A percentile compares a stretch with the other conserved stretches of the same genome.
These are phyloP conservation scores for Xylariales sp. DNA, from an alignment of 2,329 filamentous ascomycete species.

Conservation along the genomic window DNA sequence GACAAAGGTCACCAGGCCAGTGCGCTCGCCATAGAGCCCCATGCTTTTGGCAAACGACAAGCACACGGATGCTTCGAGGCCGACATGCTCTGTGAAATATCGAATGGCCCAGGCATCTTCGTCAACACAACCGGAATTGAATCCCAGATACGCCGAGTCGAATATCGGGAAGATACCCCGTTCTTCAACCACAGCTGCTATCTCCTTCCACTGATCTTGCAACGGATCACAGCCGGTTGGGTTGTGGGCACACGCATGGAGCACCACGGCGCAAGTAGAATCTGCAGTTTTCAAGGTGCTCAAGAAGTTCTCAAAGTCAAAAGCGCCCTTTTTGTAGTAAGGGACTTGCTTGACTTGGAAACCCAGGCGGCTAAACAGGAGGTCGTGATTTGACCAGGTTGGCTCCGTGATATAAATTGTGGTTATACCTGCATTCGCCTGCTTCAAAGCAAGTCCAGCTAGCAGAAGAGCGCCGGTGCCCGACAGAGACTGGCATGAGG, in stretches of 20 bases:
- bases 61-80: conserved; percentile 48
- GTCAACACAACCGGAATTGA: conserved; percentile 25
- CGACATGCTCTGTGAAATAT: conserved; percentile 27
- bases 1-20: conserved; percentile 26
- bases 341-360: conserved; percentile 27
- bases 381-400: conserved; percentile 37
- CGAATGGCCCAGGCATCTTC: conserved; percentile 27
- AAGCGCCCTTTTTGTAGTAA: conserved; percentile 29
- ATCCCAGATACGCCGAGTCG: conserved; percentile 29
- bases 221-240: conserved; percentile 37
- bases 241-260: conserved; percentile 40
- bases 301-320: conserved; percentile 30
- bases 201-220: conserved; percentile 26
- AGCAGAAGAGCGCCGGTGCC: conserved; percentile 36
- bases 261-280: conserved; percentile 23
- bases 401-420: conserved; percentile 34
- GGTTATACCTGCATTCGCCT: conserved; percentile 19
- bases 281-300: conserved; percentile 22
- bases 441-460: conserved; percentile 27
- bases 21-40: conserved; percentile 35
- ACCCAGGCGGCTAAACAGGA: conserved; percentile 30
- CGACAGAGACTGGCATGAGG: conserved; percentile 31
- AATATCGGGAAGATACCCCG: conserved; percentile 25
- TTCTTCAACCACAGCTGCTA: conserved; percentile 19
- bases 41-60: conserved; percentile 62